A percentile compares a stretch with the other conserved stretches of the same genome.
Conservation (phyloP, 2,329 filamentous ascomycete genomes). For the Paradendryphiella salina region DNA sequence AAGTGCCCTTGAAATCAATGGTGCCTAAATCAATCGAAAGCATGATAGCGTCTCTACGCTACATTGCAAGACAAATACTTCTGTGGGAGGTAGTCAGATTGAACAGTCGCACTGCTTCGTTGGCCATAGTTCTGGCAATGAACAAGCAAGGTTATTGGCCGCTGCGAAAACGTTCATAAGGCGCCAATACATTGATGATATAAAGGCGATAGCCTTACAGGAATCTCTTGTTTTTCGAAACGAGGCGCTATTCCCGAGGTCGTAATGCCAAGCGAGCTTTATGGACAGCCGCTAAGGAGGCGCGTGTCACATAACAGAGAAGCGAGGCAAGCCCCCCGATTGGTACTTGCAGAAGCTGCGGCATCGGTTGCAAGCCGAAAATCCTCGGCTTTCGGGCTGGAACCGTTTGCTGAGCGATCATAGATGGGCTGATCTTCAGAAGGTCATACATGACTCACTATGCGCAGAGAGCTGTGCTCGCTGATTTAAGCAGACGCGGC, state of each 20-base stretch:
- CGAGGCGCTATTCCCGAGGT: neutral
- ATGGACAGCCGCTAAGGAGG: neutral
- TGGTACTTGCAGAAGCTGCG: neutral
- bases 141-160: neutral
- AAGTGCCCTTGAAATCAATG: neutral
- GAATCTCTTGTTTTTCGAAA: neutral
- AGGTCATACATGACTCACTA: neutral
- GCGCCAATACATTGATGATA: neutral
- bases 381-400: neutral
- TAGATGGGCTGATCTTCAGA: conserved; percentile 4
- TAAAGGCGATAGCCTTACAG: neutral
- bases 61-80: neutral
- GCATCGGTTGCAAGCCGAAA: neutral
- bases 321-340: neutral
- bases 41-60: neutral
- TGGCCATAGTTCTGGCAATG: neutral
- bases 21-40: neutral
- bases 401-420: neutral
- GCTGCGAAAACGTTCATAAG: neutral
- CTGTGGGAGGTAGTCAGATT: no score
- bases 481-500: neutral
- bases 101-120: no score
- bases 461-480: neutral
- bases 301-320: neutral
- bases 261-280: neutral